Conservation (phyloP, 2,329 filamentous ascomycete genomes). For the Spiromastix sp. region DNA sequence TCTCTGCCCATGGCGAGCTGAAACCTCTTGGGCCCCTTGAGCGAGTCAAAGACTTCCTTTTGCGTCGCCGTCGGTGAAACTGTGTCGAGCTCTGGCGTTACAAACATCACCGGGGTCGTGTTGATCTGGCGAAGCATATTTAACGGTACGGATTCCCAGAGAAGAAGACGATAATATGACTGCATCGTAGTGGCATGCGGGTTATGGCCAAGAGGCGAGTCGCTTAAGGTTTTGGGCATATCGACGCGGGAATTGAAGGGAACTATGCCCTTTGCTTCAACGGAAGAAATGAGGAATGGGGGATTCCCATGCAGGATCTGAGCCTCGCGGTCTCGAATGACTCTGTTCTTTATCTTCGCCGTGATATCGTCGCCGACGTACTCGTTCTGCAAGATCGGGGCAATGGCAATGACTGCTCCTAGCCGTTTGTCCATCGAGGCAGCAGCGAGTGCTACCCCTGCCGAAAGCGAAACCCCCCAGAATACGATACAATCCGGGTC, state of each 20-base stretch:
- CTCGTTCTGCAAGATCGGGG: conserved; percentile 10
- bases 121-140: conserved; percentile 11
- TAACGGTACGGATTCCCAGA: conserved; percentile 13
- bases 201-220: conserved; percentile 4
- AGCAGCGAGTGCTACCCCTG: conserved; percentile 15
- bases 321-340: conserved; percentile 28
- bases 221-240: conserved; percentile 10
- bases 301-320: conserved; percentile 25
- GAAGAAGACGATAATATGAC: conserved; percentile 18
- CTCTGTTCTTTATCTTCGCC: conserved; percentile 18
- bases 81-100: conserved; percentile 19
- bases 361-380: conserved; percentile 6
- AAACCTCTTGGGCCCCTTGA: conserved; percentile 15
- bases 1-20: conserved; percentile 15
- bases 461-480: conserved; percentile 27
- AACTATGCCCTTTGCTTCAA: conserved; percentile 20
- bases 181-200: conserved; percentile 18
- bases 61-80: conserved; percentile 16
- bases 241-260: conserved; percentile 13
- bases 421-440: conserved; percentile 22
- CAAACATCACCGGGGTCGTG: conserved; percentile 17
- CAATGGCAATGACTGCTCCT: conserved; percentile 16
- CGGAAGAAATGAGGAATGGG: conserved; percentile 24
- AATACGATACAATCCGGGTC: conserved; percentile 19
- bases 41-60: conserved; percentile 11